A percentile compares a stretch with the other conserved stretches of the same genome.
Conservation (phyloP, 108 stramenopile genomes). For the Skeletonema potamos region DNA sequence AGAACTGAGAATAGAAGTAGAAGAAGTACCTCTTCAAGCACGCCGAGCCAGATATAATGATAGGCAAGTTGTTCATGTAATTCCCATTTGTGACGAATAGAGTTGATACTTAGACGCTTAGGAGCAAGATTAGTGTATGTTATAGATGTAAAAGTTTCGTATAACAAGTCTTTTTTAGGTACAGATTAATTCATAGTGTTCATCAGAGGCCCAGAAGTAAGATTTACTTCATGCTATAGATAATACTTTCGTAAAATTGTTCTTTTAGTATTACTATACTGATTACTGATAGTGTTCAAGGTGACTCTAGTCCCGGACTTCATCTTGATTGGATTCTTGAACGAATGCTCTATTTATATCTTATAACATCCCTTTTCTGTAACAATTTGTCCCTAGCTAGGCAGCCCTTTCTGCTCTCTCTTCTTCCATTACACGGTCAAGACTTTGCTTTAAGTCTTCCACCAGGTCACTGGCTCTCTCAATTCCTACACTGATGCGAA, state of each 20-base stretch:
- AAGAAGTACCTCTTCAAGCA: neutral
- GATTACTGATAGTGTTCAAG: neutral
- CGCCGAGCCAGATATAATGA: neutral
- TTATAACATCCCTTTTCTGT: neutral
- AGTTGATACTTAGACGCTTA: neutral
- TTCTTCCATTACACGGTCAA: conserved; percentile 48
- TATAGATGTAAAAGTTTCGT: neutral
- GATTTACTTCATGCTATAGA: too few species aligned
- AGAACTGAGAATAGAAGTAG: neutral
- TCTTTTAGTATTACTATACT: neutral
- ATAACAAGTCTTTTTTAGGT: neutral
- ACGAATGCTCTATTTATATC: neutral
- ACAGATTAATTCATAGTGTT: too few species aligned
- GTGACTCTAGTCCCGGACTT: neutral
- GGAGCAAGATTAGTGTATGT: neutral
- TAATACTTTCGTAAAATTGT: too few species aligned
- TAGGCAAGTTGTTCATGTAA: neutral
- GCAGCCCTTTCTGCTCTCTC: conserved; percentile 1
- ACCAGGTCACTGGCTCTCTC: conserved; percentile 72
- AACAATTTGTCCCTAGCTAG: neutral
- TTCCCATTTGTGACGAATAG: neutral
- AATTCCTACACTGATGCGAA: conserved; percentile 80
- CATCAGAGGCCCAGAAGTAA: too few species aligned
- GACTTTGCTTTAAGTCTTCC: conserved; percentile 64
- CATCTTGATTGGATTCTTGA: neutral